Conservation (phyloP, 352 stramenopile species). For the Phytophthora tubulina region DNA sequence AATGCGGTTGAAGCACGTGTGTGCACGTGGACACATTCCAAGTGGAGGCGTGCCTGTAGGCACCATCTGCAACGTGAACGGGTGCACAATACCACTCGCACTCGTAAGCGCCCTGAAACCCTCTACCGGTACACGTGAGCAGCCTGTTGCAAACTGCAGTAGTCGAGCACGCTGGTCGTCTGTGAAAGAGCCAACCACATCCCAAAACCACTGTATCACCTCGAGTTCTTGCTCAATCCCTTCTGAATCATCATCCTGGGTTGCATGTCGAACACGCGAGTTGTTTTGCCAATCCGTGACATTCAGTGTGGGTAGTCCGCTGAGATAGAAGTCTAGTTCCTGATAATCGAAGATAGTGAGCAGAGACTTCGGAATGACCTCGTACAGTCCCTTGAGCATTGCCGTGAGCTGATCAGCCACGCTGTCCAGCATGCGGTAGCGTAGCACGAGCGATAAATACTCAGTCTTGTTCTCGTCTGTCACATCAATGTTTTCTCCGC, state of each 20-base stretch:
- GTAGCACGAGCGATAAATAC: slow-evolving; percentile 95
- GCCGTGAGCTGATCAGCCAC: slow-evolving; percentile 91
- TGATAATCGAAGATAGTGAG: slow-evolving; percentile 95
- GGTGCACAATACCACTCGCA: slow-evolving; percentile 82
- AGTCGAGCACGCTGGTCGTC: slow-evolving; percentile 95
- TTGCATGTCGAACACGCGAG: slow-evolving; percentile 62
- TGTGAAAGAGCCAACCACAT: slow-evolving; percentile 84
- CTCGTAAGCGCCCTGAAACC: slow-evolving; percentile 85
- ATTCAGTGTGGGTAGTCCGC: slow-evolving; percentile 85
- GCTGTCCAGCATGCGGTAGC: slow-evolving; percentile 93
- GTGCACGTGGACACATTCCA: slow-evolving; percentile 78
- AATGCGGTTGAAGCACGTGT: slow-evolving; percentile 92
- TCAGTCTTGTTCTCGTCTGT: slow-evolving; percentile 96
- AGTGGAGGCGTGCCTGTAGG: slow-evolving; percentile 52
- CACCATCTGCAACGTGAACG: slow-evolving; percentile 84
- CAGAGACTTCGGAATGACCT: slow-evolving; percentile 91
- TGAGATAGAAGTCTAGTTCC: slow-evolving; percentile 96
- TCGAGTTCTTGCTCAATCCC: slow-evolving; percentile 63
- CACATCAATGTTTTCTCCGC: slow-evolving; percentile 91
- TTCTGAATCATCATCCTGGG: slow-evolving; percentile 55
- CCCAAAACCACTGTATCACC: slow-evolving; percentile 93
- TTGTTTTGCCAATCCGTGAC: slow-evolving; percentile 90
- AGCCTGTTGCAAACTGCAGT: slow-evolving; percentile 98
- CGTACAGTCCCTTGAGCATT: slow-evolving; percentile 93
- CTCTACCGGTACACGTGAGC: slow-evolving; percentile 93